These are phyloP conservation scores for Ophioceras dolichostomum DNA, from an alignment of 2,329 filamentous ascomycete species.

Conservation along the genomic window DNA sequence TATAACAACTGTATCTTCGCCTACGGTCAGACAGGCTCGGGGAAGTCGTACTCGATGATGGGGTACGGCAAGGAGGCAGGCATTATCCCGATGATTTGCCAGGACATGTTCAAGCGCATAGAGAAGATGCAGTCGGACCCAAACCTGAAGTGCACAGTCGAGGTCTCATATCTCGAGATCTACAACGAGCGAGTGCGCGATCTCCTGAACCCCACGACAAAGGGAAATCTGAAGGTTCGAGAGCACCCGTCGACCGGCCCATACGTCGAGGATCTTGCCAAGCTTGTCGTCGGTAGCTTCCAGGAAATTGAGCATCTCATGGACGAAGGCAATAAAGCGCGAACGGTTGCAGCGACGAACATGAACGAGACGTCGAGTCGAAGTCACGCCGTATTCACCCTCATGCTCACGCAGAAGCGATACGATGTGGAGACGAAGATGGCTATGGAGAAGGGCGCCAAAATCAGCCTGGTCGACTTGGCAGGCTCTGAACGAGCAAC, in stretches of 20 bases:
- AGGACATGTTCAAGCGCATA: conserved; percentile 94
- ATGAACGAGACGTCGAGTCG: conserved; percentile 99
- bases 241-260: conserved; percentile 96
- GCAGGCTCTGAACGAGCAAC: conserved; percentile 93
- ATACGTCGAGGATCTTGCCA: conserved; percentile 95
- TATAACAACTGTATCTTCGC: conserved; percentile 99
- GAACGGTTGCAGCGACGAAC: conserved; percentile 87
- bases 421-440: conserved; percentile 96
- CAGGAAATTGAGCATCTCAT: conserved; percentile 82
- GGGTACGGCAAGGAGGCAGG: conserved; percentile 92
- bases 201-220: conserved; percentile 86
- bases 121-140: conserved; percentile 56
- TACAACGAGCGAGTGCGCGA: conserved; percentile 98
- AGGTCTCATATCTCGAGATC: conserved; percentile 97
- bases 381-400: conserved; percentile 95
- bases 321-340: conserved; percentile 76
- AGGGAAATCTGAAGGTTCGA: conserved; percentile 92
- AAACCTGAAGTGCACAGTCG: conserved; percentile 65
- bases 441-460: conserved; percentile 86
- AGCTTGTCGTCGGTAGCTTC: conserved; percentile 70
- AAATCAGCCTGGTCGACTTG: conserved; percentile 89
- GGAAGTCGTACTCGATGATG: conserved; percentile 99
- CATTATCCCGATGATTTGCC: conserved; percentile 93
- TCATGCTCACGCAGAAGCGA: conserved; percentile 96
- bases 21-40: conserved; percentile 95